A percentile compares a stretch with the other conserved stretches of the same genome.
Conservation (phyloP, 495 filamentous ascomycete genomes). For the Tuber brumale region DNA sequence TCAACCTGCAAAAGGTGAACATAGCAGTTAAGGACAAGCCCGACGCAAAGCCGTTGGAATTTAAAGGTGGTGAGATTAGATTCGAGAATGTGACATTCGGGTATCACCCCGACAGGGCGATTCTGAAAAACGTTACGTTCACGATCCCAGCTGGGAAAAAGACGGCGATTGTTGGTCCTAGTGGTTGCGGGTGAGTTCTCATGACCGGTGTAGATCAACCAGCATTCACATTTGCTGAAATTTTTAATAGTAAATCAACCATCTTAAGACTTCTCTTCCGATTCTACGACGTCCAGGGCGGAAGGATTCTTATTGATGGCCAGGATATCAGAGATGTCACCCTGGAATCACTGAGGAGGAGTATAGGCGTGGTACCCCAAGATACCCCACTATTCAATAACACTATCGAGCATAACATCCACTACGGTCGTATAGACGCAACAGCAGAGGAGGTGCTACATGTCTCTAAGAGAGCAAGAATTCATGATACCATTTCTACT, state of each 20-base stretch:
- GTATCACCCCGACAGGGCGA: conserved; percentile 79
- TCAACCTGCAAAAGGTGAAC: conserved; percentile 98
- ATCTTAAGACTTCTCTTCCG: conserved; percentile 86
- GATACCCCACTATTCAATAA: conserved; percentile 97
- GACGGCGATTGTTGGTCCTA: conserved; percentile 89
- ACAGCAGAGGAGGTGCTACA: conserved; percentile 62
- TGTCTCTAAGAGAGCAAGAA: conserved; percentile 72
- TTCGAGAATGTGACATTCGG: conserved; percentile 96
- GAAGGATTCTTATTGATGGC: conserved; percentile 83
- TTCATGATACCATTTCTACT: conserved; percentile 70
- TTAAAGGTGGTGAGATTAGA: conserved; percentile 78
- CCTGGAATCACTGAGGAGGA: conserved; percentile 70
- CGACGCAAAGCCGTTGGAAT: conserved; percentile 61
- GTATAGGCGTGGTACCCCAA: conserved; percentile 94
- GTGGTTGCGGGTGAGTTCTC: conserved; percentile 63
- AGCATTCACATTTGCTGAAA: conserved; percentile 3
- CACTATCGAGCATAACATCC: conserved; percentile 89
- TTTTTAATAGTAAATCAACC: conserved; percentile 63
- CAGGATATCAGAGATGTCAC: conserved; percentile 83
- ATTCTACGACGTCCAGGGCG: conserved; percentile 83
- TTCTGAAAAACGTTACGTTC: conserved; percentile 73
- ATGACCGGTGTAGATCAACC: background rate
- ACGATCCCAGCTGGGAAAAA: conserved; percentile 94
- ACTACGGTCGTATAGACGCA: conserved; percentile 82
- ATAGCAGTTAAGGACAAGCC: conserved; percentile 71